Evolutionary conservation across 495 filamentous ascomycete genomes (phyloP).

Genomic region (Penicillium lividum): DNA sequence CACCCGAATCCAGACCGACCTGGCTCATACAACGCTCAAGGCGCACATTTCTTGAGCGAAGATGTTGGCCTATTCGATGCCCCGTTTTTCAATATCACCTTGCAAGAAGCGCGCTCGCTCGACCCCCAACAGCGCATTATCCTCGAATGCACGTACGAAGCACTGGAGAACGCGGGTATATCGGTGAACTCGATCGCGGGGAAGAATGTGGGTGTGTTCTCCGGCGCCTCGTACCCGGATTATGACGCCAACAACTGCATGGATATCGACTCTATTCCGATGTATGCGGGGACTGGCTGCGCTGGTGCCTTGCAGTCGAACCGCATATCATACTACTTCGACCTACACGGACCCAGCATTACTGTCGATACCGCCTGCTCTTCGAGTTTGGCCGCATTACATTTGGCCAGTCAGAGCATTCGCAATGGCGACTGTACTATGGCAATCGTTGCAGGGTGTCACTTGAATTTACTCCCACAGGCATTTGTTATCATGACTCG

Average conservation of each 20-base stretch:
- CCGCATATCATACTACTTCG: slow-evolving; percentile 47
- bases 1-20: slow-evolving; percentile 37
- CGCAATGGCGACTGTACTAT: slow-evolving; percentile 44
- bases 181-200: slow-evolving; percentile 43
- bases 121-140: slow-evolving; percentile 52
- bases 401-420: slow-evolving; percentile 51
- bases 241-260: slow-evolving; percentile 42
- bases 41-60: slow-evolving; percentile 48
- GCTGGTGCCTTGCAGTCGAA: slow-evolving; percentile 44
- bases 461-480: slow-evolving; percentile 38
- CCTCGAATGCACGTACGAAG: slow-evolving; percentile 48
- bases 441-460: slow-evolving; percentile 43
- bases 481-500: slow-evolving; percentile 32
- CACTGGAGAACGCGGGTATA: slow-evolving; percentile 49
- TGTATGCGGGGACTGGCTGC: slow-evolving; percentile 51
- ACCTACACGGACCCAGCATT: slow-evolving; percentile 44
- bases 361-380: slow-evolving; percentile 55
- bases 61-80: slow-evolving; percentile 59
- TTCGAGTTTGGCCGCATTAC: slow-evolving; percentile 50
- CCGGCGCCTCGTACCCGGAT: slow-evolving; percentile 46
- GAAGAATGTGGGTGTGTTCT: slow-evolving; percentile 47
- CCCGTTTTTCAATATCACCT: slow-evolving; percentile 50
- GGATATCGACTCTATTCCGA: slow-evolving; percentile 42
- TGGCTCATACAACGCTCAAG: slow-evolving; percentile 26
- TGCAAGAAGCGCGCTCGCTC: slow-evolving; percentile 44